Percentiles rank a stretch among this genome's conserved stretches.
phyloP scores from a whole-genome alignment of 2,329 filamentous ascomycete genomes.

The Xylariaceae sp. region DNA sequence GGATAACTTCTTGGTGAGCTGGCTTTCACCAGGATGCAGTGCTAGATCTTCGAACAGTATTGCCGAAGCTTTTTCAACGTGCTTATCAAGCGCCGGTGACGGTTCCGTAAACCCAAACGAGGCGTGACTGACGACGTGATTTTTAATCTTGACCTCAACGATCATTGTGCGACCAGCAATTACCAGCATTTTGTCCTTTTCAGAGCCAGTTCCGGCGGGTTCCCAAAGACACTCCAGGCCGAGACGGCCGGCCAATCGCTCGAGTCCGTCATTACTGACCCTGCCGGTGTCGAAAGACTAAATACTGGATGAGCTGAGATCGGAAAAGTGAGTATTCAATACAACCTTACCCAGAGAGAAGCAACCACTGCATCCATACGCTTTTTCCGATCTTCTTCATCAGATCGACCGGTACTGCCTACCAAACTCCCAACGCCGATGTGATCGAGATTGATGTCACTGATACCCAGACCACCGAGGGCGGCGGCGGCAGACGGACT shows the following conservation, averaged over 20 bases:
- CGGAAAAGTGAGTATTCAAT: slow-evolving; percentile 32
- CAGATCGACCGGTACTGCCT: slow-evolving; percentile 36
- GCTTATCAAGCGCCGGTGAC: slow-evolving; percentile 51
- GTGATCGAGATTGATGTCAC: slow-evolving; percentile 48
- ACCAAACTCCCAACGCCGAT: slow-evolving; percentile 45
- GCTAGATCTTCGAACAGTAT: slow-evolving; percentile 63
- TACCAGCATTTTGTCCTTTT: slow-evolving; percentile 50
- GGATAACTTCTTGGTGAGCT: slow-evolving; percentile 65
- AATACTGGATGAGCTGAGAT: slow-evolving; percentile 20
- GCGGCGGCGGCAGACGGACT: slow-evolving; percentile 59
- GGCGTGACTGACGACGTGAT: slow-evolving; percentile 58
- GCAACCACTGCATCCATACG: slow-evolving; percentile 48
- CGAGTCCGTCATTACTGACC: slow-evolving; percentile 70
- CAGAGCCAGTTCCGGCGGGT: slow-evolving; percentile 41
- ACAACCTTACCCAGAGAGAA: slow-evolving; percentile 43
- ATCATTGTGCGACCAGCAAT: slow-evolving; percentile 57
- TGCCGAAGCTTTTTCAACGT: slow-evolving; percentile 55
- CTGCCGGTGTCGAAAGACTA: slow-evolving; percentile 46
- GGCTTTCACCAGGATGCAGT: slow-evolving; percentile 53
- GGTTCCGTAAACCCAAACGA: slow-evolving; percentile 58
- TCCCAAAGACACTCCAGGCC: slow-evolving; percentile 63
- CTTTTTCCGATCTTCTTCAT: slow-evolving; percentile 51
- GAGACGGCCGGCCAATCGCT: slow-evolving; percentile 60
- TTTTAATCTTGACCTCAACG: slow-evolving; percentile 56
- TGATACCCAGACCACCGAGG: slow-evolving; percentile 51